These are phyloP conservation scores for Lyophyllum shimeji DNA, from an alignment of 768 basidiomycete species.

Conservation along the genomic window DNA sequence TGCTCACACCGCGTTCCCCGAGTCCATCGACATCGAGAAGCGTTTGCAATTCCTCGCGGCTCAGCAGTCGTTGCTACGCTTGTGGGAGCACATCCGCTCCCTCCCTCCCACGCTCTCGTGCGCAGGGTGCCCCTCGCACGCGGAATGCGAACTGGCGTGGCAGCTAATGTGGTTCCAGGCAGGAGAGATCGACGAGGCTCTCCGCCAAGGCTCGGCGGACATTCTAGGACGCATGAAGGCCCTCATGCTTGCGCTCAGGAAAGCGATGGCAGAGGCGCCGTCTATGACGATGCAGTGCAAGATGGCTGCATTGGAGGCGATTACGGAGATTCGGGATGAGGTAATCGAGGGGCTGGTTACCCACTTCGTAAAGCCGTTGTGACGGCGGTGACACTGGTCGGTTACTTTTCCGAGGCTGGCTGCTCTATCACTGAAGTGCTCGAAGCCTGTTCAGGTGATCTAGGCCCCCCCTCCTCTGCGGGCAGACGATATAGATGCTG, in stretches of 20 bases:
- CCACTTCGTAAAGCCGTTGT: conserved; percentile 32
- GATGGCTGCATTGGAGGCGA: conserved; percentile 43
- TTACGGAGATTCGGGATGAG: conserved; percentile 37
- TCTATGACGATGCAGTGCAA: conserved; percentile 41
- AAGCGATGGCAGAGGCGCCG: conserved; percentile 31
- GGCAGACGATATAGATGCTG: background rate
- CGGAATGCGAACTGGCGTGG: conserved; percentile 51
- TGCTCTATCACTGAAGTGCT: background rate
- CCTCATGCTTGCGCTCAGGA: conserved; percentile 39
- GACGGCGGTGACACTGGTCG: conserved; percentile 4
- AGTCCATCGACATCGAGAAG: conserved; percentile 29
- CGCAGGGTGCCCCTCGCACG: conserved; percentile 47
- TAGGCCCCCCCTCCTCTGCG: background rate
- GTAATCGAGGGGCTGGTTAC: conserved; percentile 37
- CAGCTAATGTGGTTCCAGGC: conserved; percentile 51
- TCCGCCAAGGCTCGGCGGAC: conserved; percentile 47
- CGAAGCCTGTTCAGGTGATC: background rate
- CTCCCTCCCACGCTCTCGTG: conserved; percentile 43
- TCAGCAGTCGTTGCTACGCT: conserved; percentile 49
- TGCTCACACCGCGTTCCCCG: conserved; percentile 29
- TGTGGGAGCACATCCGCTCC: conserved; percentile 54
- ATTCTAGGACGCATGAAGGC: conserved; percentile 56
- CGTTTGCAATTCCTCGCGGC: conserved; percentile 57
- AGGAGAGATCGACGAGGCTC: conserved; percentile 44
- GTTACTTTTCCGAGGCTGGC: background rate